Percentiles rank a stretch among this genome's conserved stretches.
phyloP scores from a whole-genome alignment of 192 early-diverging fungal genomes.

The Backusella luteola region DNA sequence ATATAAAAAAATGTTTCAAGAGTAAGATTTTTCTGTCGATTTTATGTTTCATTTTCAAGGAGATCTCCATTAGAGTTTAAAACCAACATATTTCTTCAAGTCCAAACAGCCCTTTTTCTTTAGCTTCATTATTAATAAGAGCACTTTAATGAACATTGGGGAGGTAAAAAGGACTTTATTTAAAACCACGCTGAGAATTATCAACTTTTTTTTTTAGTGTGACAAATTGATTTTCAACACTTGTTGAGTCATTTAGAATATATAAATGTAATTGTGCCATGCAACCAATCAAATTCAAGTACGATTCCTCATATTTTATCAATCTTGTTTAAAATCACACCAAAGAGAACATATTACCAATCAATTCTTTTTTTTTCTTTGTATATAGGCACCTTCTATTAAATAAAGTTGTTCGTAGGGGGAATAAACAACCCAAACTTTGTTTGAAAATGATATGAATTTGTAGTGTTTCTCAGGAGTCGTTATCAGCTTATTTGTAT shows the following conservation, averaged over 20 bases:
- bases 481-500: not conserved
- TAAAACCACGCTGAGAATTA: slow-evolving; percentile 5
- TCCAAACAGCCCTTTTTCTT: not conserved
- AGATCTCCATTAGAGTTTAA: not conserved
- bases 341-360: not conserved
- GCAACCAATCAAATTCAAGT: not conserved
- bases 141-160: not conserved
- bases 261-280: not conserved
- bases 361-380: not conserved
- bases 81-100: not conserved
- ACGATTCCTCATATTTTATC: slow-evolving; percentile 10
- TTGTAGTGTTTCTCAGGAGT: not conserved
- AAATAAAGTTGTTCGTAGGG: not conserved
- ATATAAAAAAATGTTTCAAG: not conserved
- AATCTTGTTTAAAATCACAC: slow-evolving; percentile 10
- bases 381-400: not conserved
- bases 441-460: not conserved
- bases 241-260: slow-evolving; percentile 9
- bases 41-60: not conserved
- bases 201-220: not conserved
- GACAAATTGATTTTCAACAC: slow-evolving; percentile 9
- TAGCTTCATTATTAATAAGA: not conserved
- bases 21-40: not conserved
- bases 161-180: not conserved
- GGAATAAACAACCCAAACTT: not conserved